Percentiles rank a stretch among this genome's conserved stretches.
Evolutionary conservation across 805 yeast genomes (phyloP).

Genomic region (Candida manassasensis): DNA sequence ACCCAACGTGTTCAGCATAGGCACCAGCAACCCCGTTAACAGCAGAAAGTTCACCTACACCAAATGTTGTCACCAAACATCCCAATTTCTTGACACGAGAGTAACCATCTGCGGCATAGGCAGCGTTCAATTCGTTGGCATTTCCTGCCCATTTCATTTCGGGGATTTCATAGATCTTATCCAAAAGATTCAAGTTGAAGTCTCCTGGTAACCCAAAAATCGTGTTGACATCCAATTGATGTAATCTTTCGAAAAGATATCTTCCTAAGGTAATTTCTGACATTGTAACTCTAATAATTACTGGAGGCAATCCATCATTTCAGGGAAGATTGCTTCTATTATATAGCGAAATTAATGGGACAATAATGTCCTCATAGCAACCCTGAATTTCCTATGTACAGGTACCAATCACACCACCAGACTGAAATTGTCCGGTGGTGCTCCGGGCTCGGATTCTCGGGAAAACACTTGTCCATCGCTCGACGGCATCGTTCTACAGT

Average conservation of each 20-base stretch:
- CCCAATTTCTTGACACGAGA: slow-evolving; percentile 75
- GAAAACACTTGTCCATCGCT: no score
- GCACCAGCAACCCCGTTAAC: slow-evolving; percentile 85
- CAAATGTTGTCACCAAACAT: slow-evolving; percentile 77
- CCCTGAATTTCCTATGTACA: no score
- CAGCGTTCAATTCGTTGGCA: slow-evolving; percentile 86
- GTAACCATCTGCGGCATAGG: slow-evolving; percentile 87
- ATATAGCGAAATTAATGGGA: no score
- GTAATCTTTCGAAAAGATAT: slow-evolving; percentile 72
- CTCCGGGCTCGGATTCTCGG: no score
- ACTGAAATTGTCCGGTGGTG: no score
- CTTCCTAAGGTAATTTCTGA: slow-evolving; percentile 62
- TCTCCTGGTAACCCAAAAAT: slow-evolving; percentile 82
- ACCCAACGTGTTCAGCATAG: slow-evolving; percentile 84
- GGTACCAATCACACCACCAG: no score
- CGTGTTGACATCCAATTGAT: slow-evolving; percentile 65
- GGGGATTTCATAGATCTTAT: slow-evolving; percentile 67
- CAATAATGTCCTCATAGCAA: no score
- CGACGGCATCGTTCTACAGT: no score
- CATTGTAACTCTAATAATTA: slow-evolving; percentile 14
- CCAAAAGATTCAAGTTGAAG: slow-evolving; percentile 68
- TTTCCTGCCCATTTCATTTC: slow-evolving; percentile 87
- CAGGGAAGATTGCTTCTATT: no score
- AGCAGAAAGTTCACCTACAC: slow-evolving; percentile 86
- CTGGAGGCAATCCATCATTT: no score